Evolutionary conservation across 345 rosid species (phyloP), one percentile per base, ranked within the genome.

Genomic region (Citrus australasica): DNA sequence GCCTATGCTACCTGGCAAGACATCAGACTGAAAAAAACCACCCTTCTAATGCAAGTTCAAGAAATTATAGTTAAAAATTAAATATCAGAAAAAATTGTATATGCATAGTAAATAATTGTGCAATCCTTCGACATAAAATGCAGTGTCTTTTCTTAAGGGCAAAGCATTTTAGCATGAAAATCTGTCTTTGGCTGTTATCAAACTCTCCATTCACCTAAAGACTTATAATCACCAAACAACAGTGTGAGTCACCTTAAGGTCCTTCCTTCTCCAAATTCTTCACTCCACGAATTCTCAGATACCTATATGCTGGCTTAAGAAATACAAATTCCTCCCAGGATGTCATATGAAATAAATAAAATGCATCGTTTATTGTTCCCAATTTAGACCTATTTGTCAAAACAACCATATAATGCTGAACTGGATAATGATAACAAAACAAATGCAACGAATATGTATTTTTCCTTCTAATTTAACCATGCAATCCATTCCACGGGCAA

Each of bases 261-360:
- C 74, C 69, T 60, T 60, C 42, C 68, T 76, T 74, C 68, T 30
- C 35, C 25, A 38, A 51, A 32, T 63, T 64, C 61, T 51, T 59
- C 33, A 35, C 68, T 4, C 71, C 35, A 55, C 35, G 37, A 53
- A 63, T 65, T 64, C 51, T 76, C 83, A 76, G 38, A 74, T 17
- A 76, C 21, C n/a, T 72, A 35, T 48, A 55, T 30, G 24, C 62
- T 63, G 30, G 40, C 78, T 37, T 35, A 67, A 58, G 71, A 73
- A 60, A 42, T 32, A 66, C 46, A 65, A 66, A 17, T 40, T 13
- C 42, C 58, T 76, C 46, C 42, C 32, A 35, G 42, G 32, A 63
- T 63, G 70, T 61, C 7, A 11, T 14, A 9, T 48, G 13, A 30
- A 64, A 30, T 33, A 51, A 65, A 75, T 51, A 69, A 75, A 51